Evolutionary conservation across 2,329 filamentous ascomycete species (phyloP).

Genomic region (Aspergillus piperis): DNA sequence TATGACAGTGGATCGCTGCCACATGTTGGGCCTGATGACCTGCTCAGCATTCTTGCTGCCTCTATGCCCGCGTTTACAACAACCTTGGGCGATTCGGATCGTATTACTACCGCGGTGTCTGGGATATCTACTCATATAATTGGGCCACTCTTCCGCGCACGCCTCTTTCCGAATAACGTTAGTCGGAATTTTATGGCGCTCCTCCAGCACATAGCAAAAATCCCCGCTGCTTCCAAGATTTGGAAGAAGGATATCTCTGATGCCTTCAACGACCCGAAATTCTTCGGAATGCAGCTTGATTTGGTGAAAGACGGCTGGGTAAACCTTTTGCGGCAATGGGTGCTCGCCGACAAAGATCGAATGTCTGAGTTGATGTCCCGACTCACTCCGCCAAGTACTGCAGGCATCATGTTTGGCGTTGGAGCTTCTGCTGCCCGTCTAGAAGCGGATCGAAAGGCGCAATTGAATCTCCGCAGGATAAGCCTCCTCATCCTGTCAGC

Average conservation of each 20-base stretch:
- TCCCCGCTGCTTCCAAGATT: constrained; percentile 78
- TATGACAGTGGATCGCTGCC: constrained; percentile 41
- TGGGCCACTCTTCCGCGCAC: constrained; percentile 77
- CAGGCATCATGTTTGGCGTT: constrained; percentile 97
- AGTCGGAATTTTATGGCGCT: constrained; percentile 70
- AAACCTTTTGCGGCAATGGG: constrained; percentile 80
- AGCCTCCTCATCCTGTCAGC: constrained; percentile 77
- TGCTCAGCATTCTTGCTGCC: constrained; percentile 74
- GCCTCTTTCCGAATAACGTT: constrained; percentile 83
- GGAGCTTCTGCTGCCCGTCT: constrained; percentile 88
- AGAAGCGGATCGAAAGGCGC: constrained; percentile 92
- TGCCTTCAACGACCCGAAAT: constrained; percentile 84
- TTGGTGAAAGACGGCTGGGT: constrained; percentile 77
- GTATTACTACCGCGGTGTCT: constrained; percentile 73
- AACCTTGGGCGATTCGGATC: constrained; percentile 82
- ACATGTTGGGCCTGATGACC: constrained; percentile 65
- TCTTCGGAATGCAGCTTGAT: constrained; percentile 71
- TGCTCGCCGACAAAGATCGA: constrained; percentile 81
- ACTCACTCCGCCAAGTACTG: constrained; percentile 81
- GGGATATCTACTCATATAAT: constrained; percentile 83
- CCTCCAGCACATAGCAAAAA: constrained; percentile 72
- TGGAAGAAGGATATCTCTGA: constrained; percentile 94
- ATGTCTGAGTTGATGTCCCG: constrained; percentile 78
- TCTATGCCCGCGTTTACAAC: constrained; percentile 80
- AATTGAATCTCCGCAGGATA: constrained; percentile 82